Evolutionary conservation across 768 basidiomycete genomes (phyloP).

Genomic region (Boletus sp.): DNA sequence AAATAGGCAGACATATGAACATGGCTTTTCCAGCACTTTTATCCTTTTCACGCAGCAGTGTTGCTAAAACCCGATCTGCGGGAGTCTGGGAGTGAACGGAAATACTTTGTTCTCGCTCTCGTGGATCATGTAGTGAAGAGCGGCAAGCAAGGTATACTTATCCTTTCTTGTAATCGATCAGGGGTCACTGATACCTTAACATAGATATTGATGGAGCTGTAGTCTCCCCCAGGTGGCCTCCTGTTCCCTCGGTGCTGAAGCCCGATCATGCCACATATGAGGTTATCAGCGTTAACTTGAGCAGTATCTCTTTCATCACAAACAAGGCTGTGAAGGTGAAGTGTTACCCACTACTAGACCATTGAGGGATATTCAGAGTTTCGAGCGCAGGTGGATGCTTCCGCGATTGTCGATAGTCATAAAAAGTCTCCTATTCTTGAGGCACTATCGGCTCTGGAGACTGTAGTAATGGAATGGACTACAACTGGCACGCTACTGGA

Average conservation of each 20-base stretch:
- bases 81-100: slow-evolving; percentile 48
- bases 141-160: slow-evolving; percentile 47
- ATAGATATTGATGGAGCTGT: slow-evolving; percentile 57
- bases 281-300: slow-evolving; percentile 58
- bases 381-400: slow-evolving; percentile 61
- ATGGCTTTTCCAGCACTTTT: slow-evolving; percentile 63
- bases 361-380: neutral
- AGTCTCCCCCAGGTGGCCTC: slow-evolving; percentile 80
- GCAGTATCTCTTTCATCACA: slow-evolving; percentile 76
- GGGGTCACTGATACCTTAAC: neutral
- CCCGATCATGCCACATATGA: slow-evolving; percentile 65
- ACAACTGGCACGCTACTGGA: slow-evolving; percentile 55
- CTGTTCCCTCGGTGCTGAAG: slow-evolving; percentile 44
- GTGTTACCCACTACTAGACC: slow-evolving; percentile 31
- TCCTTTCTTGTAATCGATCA: neutral
- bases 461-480: slow-evolving; percentile 57
- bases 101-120: slow-evolving; percentile 70
- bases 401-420: slow-evolving; percentile 64
- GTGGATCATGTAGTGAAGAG: slow-evolving; percentile 62
- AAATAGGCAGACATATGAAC: neutral
- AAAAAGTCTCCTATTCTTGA: slow-evolving; percentile 62
- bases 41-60: slow-evolving; percentile 64
- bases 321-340: slow-evolving; percentile 79
- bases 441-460: slow-evolving; percentile 48
- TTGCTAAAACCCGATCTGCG: slow-evolving; percentile 63